A percentile compares a stretch with the other conserved stretches of the same genome.
Conservation (phyloP, 192 early-diverging fungal species). For the Rhizophlyctis rosea region DNA sequence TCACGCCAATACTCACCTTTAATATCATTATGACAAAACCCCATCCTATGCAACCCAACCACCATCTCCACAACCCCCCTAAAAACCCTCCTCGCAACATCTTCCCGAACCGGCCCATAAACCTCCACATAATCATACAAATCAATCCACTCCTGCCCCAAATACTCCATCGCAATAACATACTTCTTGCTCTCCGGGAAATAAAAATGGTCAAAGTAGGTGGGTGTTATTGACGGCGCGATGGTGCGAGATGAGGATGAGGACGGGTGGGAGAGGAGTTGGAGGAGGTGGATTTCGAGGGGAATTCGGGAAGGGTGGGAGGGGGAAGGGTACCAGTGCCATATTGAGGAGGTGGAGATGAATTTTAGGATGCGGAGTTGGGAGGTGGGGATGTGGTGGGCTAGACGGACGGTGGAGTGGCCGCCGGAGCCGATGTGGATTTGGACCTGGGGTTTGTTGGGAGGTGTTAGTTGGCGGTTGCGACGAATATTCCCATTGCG, state of each 20-base stretch:
- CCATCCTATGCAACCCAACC: conserved; percentile 29
- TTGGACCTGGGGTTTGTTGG: conserved; percentile 37
- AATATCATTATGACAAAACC: conserved; percentile 55
- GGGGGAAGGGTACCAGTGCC: conserved; percentile 43
- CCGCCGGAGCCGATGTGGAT: conserved; percentile 49
- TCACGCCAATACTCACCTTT: conserved; percentile 50
- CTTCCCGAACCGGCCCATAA: conserved; percentile 45
- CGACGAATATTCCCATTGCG: no score
- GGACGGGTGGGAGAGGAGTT: conserved; percentile 9
- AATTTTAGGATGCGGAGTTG: conserved; percentile 45
- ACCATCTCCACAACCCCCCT: conserved; percentile 39
- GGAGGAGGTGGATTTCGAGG: conserved; percentile 39
- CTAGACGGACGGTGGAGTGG: conserved; percentile 49
- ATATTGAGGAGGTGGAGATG: conserved; percentile 39
- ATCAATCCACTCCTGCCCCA: conserved; percentile 56
- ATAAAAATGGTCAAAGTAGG: conserved; percentile 44
- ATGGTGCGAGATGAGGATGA: background rate
- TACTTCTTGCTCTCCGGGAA: conserved; percentile 21
- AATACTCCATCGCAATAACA: conserved; percentile 56
- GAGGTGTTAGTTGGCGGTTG: no score
- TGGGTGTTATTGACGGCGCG: conserved; percentile 29
- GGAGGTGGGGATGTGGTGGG: conserved; percentile 13
- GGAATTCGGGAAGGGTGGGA: conserved; percentile 20
- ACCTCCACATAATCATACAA: conserved; percentile 53
- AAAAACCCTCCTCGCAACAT: conserved; percentile 38